These are phyloP conservation scores for Penicillium nucicola DNA, from an alignment of 495 filamentous ascomycete species.

Conservation along the genomic window DNA sequence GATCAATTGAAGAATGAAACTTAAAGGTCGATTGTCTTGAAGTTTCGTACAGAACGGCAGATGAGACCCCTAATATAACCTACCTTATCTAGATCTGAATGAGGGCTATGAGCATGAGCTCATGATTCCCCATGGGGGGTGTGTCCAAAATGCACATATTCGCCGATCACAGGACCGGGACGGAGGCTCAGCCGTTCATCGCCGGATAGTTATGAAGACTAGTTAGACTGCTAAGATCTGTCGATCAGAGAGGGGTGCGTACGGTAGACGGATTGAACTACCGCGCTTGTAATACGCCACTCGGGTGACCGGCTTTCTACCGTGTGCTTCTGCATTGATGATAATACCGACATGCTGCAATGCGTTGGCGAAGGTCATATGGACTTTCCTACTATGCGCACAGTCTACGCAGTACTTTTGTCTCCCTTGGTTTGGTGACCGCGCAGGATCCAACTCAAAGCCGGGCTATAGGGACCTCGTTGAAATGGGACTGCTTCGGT, in stretches of 20 bases:
- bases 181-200: conserved; percentile 2
- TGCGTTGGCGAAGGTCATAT: background rate
- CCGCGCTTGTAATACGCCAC: conserved; percentile 17
- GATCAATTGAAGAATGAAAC: background rate
- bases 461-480: no score
- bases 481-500: no score
- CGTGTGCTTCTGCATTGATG: background rate
- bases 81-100: background rate
- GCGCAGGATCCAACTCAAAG: no score
- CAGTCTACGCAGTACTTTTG: no score
- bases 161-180: conserved; percentile 28
- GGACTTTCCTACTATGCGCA: no score
- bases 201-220: background rate
- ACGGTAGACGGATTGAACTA: conserved; percentile 13
- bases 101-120: background rate
- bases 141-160: background rate
- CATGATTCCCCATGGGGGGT: conserved; percentile 4
- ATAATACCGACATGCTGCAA: background rate
- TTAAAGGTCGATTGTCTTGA: no score
- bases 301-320: conserved; percentile 13
- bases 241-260: background rate
- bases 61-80: background rate
- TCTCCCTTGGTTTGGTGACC: no score
- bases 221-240: background rate
- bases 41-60: background rate